These are phyloP conservation scores for Westerdykella aurantiaca DNA, from an alignment of 2,329 filamentous ascomycete species.

Conservation along the genomic window DNA sequence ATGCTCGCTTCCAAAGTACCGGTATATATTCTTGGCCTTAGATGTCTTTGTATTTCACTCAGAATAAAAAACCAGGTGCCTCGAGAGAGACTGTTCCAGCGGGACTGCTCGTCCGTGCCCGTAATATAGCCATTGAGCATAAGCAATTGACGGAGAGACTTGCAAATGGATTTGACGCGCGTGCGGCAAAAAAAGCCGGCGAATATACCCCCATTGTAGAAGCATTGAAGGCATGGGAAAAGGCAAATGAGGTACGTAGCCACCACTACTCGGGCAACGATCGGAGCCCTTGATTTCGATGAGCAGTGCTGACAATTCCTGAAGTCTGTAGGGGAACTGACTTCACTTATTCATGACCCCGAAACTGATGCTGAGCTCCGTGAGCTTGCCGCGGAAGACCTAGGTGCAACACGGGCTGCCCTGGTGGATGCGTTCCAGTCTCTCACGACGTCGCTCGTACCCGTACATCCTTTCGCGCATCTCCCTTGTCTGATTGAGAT, in stretches of 20 bases:
- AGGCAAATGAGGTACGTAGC: conserved; percentile 49
- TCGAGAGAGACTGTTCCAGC: conserved; percentile 43
- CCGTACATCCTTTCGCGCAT: conserved; percentile 81
- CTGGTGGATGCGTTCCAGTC: conserved; percentile 60
- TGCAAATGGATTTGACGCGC: conserved; percentile 50
- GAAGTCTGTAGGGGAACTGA: conserved; percentile 61
- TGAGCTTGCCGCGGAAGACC: conserved; percentile 60
- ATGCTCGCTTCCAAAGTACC: conserved; percentile 25
- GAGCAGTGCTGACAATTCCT: conserved; percentile 15
- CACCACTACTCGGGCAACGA: neutral
- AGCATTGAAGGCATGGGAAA: conserved; percentile 53
- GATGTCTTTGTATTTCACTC: neutral
- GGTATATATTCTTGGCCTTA: conserved; percentile 6
- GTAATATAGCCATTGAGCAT: conserved; percentile 52
- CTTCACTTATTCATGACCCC: conserved; percentile 66
- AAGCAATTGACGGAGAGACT: conserved; percentile 48
- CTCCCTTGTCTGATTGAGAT: conserved; percentile 90
- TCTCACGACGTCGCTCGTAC: conserved; percentile 73
- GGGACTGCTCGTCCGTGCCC: conserved; percentile 51
- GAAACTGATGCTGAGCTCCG: conserved; percentile 55
- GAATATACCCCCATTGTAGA: conserved; percentile 49
- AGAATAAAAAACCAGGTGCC: neutral
- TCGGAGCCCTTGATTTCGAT: neutral
- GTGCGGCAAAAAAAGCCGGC: conserved; percentile 53
- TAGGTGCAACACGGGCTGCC: conserved; percentile 57